These are phyloP conservation scores for Calonectria crousiana DNA, from an alignment of 2,329 filamentous ascomycete species.

Conservation along the genomic window DNA sequence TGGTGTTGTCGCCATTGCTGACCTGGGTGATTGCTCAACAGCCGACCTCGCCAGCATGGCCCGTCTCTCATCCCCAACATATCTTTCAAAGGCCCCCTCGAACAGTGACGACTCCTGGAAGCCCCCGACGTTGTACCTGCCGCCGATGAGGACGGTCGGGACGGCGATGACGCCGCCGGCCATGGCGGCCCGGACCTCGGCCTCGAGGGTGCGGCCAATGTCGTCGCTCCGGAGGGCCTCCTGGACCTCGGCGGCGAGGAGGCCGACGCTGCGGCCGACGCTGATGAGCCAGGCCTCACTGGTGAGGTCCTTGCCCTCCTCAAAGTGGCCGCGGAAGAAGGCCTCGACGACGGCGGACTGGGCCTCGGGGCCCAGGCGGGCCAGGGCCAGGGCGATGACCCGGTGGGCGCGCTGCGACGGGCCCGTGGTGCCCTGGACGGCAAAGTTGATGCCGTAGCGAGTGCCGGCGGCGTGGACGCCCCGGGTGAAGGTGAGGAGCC, in stretches of 20 bases:
- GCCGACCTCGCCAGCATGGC: not conserved
- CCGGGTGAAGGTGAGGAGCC: conserved; percentile 43
- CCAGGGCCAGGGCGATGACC: conserved; percentile 58
- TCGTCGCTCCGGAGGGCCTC: conserved; percentile 47
- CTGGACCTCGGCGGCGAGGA: conserved; percentile 44
- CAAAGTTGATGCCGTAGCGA: conserved; percentile 54
- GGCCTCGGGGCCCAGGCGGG: conserved; percentile 42
- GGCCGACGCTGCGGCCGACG: conserved; percentile 47
- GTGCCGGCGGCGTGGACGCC: conserved; percentile 49
- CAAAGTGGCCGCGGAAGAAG: conserved; percentile 58
- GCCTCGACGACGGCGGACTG: conserved; percentile 56
- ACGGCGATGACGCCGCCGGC: conserved; percentile 69
- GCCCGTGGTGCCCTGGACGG: conserved; percentile 57
- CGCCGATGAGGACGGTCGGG: conserved; percentile 80
- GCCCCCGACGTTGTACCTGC: conserved; percentile 75
- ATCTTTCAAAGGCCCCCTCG: conserved; percentile 73
- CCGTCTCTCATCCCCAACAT: conserved; percentile 46
- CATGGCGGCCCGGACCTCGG: conserved; percentile 45
- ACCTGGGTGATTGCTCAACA: not conserved
- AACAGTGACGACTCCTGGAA: conserved; percentile 77
- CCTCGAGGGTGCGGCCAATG: conserved; percentile 45
- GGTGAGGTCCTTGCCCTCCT: conserved; percentile 56
- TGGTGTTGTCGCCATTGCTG: not conserved
- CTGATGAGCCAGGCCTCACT: conserved; percentile 53
- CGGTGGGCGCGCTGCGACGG: conserved; percentile 60